Percentiles rank a stretch among this genome's conserved stretches.
Evolutionary conservation across 176 grass and related monocot genomes (phyloP).

Genomic region (Carex littledalei): DNA sequence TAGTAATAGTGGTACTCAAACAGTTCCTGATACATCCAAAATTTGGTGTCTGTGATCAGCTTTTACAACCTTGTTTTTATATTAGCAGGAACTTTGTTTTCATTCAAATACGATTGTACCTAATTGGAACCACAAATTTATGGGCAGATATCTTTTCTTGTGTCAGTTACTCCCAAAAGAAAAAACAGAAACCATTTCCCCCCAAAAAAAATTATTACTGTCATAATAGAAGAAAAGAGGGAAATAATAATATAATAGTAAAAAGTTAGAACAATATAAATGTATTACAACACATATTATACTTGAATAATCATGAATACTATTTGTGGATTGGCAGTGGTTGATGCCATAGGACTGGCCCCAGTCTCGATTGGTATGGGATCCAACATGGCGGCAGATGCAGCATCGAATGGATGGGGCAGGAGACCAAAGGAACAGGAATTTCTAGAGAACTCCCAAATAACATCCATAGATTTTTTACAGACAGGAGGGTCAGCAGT

Average conservation of each 20-base stretch:
- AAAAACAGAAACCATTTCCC: neutral
- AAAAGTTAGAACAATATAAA: neutral
- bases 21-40: neutral
- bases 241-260: neutral
- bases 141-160: neutral
- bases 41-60: neutral
- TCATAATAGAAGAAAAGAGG: neutral
- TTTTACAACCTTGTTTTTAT: neutral
- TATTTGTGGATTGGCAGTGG: slow-evolving; percentile 39
- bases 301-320: slow-evolving; percentile 31
- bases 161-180: neutral
- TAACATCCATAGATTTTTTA: slow-evolving; percentile 96
- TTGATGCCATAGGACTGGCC: slow-evolving; percentile 59
- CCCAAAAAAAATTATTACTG: neutral
- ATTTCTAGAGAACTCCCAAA: slow-evolving; percentile 94
- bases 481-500: slow-evolving; percentile 85
- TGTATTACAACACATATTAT: neutral
- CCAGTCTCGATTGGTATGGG: slow-evolving; percentile 15
- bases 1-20: neutral
- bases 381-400: slow-evolving; percentile 23
- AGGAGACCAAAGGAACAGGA: slow-evolving; percentile 93
- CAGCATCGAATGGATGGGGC: slow-evolving; percentile 52
- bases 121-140: neutral
- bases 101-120: neutral
- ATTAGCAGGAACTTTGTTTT: neutral